Evolutionary conservation across 2,329 filamentous ascomycete genomes (phyloP).

Genomic region (Colletotrichum sp.): DNA sequence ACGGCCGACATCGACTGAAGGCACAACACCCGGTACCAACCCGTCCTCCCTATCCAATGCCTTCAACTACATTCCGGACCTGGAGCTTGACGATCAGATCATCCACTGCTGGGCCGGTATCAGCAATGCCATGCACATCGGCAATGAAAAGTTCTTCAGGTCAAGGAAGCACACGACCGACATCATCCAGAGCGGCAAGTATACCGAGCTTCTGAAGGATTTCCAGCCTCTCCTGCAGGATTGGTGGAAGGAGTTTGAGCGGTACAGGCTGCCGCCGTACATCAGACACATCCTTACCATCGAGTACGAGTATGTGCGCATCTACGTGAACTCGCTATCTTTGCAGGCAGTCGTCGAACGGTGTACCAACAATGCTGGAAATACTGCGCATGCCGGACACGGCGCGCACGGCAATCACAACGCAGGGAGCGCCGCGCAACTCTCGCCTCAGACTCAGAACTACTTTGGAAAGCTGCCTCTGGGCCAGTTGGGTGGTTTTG

Average conservation of each 20-base stretch:
- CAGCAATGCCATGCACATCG: conserved; percentile 88
- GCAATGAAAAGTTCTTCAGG: conserved; percentile 86
- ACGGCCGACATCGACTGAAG: conserved; percentile 56
- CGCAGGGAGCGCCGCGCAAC: conserved; percentile 42
- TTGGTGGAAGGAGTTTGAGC: conserved; percentile 84
- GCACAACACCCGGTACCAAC: conserved; percentile 65
- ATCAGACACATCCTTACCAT: conserved; percentile 83
- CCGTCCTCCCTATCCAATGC: conserved; percentile 59
- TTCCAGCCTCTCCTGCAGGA: conserved; percentile 79
- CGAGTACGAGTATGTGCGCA: conserved; percentile 93
- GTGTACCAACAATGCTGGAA: conserved; percentile 76
- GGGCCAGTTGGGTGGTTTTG: conserved; percentile 67
- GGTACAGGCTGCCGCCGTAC: conserved; percentile 70
- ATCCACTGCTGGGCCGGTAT: conserved; percentile 95
- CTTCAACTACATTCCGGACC: conserved; percentile 71
- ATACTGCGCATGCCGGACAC: conserved; percentile 36
- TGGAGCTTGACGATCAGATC: conserved; percentile 71
- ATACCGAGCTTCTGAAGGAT: conserved; percentile 79
- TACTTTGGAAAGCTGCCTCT: conserved; percentile 69
- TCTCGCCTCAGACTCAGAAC: conserved; percentile 69
- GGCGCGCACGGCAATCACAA: conserved; percentile 35
- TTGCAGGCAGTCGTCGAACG: conserved; percentile 94
- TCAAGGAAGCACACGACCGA: conserved; percentile 88
- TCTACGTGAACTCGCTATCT: conserved; percentile 93
- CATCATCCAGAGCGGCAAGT: conserved; percentile 85